Percentiles rank a stretch among this genome's conserved stretches.
Evolutionary conservation across 2,329 filamentous ascomycete genomes (phyloP).

Genomic region (Aspergillus vadensis): DNA sequence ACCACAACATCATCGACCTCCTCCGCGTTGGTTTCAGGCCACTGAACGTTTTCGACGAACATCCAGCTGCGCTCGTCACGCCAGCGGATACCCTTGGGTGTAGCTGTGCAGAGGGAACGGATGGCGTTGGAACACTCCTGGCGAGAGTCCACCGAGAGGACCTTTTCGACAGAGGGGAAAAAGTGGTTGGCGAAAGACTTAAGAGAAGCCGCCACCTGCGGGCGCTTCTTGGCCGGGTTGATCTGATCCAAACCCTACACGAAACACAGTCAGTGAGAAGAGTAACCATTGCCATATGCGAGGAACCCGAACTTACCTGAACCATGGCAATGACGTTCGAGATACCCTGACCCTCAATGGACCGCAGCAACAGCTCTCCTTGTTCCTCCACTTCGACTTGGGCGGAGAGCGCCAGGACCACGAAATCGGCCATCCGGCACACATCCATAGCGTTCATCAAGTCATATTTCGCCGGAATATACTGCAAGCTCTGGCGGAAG

Average conservation of each 20-base stretch:
- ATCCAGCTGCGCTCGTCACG: constrained; percentile 95
- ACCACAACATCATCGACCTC: constrained; percentile 64
- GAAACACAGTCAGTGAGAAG: not conserved
- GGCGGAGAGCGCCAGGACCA: constrained; percentile 81
- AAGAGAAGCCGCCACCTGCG: constrained; percentile 76
- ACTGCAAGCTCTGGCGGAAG: constrained; percentile 94
- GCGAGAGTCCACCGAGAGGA: constrained; percentile 82
- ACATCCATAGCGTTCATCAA: constrained; percentile 79
- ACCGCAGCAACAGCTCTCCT: constrained; percentile 81
- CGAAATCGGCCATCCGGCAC: constrained; percentile 85
- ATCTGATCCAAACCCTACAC: constrained; percentile 67
- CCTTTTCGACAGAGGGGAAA: constrained; percentile 87
- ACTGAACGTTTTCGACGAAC: constrained; percentile 79
- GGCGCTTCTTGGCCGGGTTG: constrained; percentile 75
- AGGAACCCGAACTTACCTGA: constrained; percentile 48
- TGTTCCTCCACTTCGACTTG: constrained; percentile 74
- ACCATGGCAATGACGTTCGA: constrained; percentile 88
- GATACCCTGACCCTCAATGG: constrained; percentile 89
- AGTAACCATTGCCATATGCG: not conserved
- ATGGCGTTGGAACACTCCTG: constrained; percentile 92
- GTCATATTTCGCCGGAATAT: constrained; percentile 73
- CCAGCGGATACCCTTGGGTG: constrained; percentile 93
- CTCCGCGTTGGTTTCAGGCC: constrained; percentile 58
- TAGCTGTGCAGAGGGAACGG: constrained; percentile 85
- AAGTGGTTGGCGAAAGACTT: constrained; percentile 94